A percentile compares a stretch with the other conserved stretches of the same genome.
Conservation (phyloP, 306 rosid species). For the Dryas octopetala region DNA sequence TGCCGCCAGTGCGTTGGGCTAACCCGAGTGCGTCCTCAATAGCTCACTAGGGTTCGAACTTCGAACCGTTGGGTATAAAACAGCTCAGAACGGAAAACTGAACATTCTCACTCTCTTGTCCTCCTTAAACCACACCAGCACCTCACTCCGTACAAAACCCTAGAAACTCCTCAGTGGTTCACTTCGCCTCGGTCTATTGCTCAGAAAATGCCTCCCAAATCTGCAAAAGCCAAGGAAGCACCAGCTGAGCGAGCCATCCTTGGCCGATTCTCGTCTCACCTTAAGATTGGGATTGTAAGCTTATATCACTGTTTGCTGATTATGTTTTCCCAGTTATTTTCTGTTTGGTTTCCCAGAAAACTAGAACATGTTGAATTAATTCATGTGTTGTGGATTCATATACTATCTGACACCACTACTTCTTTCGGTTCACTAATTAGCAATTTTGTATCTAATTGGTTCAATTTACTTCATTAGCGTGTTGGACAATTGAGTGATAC, state of each 20-base stretch:
- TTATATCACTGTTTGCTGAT: neutral
- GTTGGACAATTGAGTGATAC: too few relatives aligned
- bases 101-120: neutral
- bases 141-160: conserved; percentile 17
- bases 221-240: conserved; percentile 82
- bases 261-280: conserved; percentile 93
- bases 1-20: neutral
- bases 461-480: neutral
- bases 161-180: conserved; percentile 2
- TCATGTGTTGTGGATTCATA: neutral
- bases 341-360: neutral
- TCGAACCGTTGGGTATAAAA: conserved; percentile 16
- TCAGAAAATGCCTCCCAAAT: conserved; percentile 73
- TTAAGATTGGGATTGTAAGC: conserved; percentile 86
- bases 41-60: conserved; percentile 17
- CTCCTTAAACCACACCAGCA: neutral
- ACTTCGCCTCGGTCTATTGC: neutral
- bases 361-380: neutral
- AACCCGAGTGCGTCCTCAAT: neutral
- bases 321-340: neutral
- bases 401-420: too few relatives aligned
- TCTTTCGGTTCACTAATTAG: too few relatives aligned
- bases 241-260: conserved; percentile 79
- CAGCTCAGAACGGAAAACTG: neutral
- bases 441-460: neutral